These are phyloP conservation scores for Emergomyces pasteurianus DNA, from an alignment of 2,329 filamentous ascomycete species.

Conservation along the genomic window DNA sequence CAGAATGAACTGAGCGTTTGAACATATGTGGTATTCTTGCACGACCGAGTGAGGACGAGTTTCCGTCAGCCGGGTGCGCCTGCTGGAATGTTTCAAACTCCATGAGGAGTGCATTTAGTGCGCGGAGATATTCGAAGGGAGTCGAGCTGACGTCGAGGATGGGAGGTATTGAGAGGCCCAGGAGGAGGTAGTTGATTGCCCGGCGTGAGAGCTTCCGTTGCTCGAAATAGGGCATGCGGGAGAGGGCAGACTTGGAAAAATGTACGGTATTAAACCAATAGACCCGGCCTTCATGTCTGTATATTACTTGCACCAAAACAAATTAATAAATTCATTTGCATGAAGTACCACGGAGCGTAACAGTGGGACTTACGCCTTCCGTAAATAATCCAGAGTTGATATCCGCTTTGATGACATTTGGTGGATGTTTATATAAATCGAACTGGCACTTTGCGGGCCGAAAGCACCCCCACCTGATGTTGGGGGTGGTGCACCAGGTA, in stretches of 20 bases:
- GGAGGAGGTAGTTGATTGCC: slow-evolving; percentile 84
- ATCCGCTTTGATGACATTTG: slow-evolving; percentile 86
- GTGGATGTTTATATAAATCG: slow-evolving; percentile 58
- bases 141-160: slow-evolving; percentile 78
- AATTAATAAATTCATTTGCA: background rate
- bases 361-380: slow-evolving; percentile 59
- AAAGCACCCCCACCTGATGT: slow-evolving; percentile 22
- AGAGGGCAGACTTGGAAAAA: slow-evolving; percentile 71
- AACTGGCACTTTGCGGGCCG: slow-evolving; percentile 40
- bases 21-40: slow-evolving; percentile 78
- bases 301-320: background rate
- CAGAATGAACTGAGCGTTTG: slow-evolving; percentile 49
- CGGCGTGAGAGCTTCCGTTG: slow-evolving; percentile 72
- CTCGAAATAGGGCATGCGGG: slow-evolving; percentile 76
- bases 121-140: slow-evolving; percentile 73
- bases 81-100: slow-evolving; percentile 94
- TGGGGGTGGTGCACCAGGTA: slow-evolving; percentile 19
- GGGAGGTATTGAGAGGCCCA: slow-evolving; percentile 81
- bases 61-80: slow-evolving; percentile 67
- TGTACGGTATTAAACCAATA: slow-evolving; percentile 99
- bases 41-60: slow-evolving; percentile 57
- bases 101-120: slow-evolving; percentile 68
- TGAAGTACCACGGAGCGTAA: background rate
- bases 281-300: slow-evolving; percentile 78
- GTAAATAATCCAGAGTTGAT: slow-evolving; percentile 81